Evolutionary conservation across 176 grass and related monocot genomes (phyloP).

Genomic region (Carex pumila): DNA sequence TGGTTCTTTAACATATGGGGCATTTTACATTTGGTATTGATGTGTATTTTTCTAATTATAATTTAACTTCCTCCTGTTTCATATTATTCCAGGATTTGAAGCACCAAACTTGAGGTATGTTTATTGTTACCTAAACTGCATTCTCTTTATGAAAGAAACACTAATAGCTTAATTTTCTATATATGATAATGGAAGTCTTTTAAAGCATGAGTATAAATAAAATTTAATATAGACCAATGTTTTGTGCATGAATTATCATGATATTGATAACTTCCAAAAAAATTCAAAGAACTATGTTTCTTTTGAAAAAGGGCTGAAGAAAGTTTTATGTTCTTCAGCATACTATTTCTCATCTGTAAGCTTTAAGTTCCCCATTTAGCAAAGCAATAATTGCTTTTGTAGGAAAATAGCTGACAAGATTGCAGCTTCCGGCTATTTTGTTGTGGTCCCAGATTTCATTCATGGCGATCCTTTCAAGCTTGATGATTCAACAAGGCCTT

Average conservation of each 20-base stretch:
- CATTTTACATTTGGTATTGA: background rate
- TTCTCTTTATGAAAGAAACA: background rate
- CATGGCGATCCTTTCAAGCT: slow-evolving; percentile 44
- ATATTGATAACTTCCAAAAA: no score
- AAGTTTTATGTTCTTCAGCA: background rate
- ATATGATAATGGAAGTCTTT: background rate
- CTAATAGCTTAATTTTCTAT: background rate
- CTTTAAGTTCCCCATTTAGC: background rate
- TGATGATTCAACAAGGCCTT: slow-evolving; percentile 38
- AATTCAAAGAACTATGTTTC: background rate
- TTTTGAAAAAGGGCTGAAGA: background rate
- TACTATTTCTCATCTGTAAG: background rate
- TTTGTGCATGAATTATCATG: background rate
- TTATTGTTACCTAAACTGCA: background rate
- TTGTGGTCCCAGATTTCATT: slow-evolving; percentile 69
- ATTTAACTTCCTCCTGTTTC: background rate
- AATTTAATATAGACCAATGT: no score
- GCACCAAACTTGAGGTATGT: slow-evolving; percentile 49
- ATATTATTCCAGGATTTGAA: slow-evolving; percentile 34
- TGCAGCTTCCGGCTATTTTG: slow-evolving; percentile 50
- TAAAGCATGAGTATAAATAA: background rate
- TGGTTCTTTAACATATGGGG: background rate
- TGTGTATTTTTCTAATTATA: background rate
- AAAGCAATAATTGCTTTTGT: background rate
- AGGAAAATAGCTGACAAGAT: slow-evolving; percentile 79